A percentile compares a stretch with the other conserved stretches of the same genome.
These are phyloP conservation scores for Suillus cothurnatus DNA, from an alignment of 768 basidiomycete species.

Conservation along the genomic window DNA sequence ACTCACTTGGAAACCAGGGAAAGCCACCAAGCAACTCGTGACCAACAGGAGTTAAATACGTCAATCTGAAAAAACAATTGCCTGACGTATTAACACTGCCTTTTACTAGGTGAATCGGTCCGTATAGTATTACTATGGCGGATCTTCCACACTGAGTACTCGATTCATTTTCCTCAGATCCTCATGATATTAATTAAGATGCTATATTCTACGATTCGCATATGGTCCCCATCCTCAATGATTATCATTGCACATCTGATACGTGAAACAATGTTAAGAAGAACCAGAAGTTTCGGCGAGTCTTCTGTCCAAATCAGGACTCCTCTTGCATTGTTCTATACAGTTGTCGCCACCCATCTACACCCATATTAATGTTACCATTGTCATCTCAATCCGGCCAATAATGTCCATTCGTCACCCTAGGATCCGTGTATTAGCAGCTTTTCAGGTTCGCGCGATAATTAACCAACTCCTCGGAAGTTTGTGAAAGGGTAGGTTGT, in stretches of 20 bases:
- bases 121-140: no score
- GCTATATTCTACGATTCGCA: not conserved
- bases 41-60: not conserved
- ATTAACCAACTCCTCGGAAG: not conserved
- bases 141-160: no score
- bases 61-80: not conserved
- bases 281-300: constrained; percentile 5
- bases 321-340: not conserved
- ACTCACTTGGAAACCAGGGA: constrained; percentile 3
- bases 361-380: not conserved
- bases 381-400: constrained; percentile 2
- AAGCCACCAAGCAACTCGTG: no score
- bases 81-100: no score
- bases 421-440: no score
- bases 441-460: no score
- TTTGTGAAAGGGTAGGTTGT: not conserved
- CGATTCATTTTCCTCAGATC: not conserved
- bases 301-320: constrained; percentile 1
- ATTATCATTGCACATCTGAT: no score
- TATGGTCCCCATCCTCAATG: no score
- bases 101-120: no score
- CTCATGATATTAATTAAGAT: not conserved
- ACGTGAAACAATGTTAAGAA: constrained; percentile 8
- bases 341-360: not conserved
- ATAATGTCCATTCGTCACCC: no score